Percentiles rank a stretch among this genome's conserved stretches.
These are phyloP conservation scores for Monotropa hypopitys DNA, from an alignment of 179 eudicot genomes.

Conservation along the genomic window DNA sequence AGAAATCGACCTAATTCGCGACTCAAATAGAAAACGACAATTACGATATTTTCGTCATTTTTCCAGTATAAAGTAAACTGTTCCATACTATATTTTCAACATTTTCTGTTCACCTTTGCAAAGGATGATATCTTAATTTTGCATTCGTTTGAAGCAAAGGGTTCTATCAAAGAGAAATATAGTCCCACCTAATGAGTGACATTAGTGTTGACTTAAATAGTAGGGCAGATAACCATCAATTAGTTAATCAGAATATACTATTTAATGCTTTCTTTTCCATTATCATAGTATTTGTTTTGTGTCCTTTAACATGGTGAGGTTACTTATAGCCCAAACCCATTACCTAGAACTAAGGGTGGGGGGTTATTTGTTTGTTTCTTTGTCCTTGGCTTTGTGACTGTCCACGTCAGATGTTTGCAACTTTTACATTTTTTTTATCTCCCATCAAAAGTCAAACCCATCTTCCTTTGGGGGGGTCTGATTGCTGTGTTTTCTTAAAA, in stretches of 20 bases:
- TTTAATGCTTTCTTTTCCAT: not conserved
- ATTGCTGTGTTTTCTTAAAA: too few species aligned
- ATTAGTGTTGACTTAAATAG: conserved; percentile 10
- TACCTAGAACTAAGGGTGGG: not conserved
- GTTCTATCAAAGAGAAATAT: not conserved
- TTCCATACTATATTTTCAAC: too few species aligned
- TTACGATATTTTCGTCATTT: too few species aligned
- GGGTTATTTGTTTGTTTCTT: not conserved
- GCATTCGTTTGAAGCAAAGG: conserved; percentile 1
- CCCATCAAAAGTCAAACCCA: not conserved
- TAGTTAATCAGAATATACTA: conserved; percentile 6
- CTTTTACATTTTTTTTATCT: not conserved
- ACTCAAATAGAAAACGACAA: too few species aligned
- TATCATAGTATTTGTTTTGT: not conserved
- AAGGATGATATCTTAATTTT: not conserved
- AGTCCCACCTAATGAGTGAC: conserved; percentile 15
- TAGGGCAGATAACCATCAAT: conserved; percentile 4
- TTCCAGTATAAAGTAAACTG: too few species aligned
- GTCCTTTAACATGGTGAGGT: not conserved
- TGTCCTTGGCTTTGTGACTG: not conserved
- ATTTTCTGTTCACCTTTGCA: not conserved
- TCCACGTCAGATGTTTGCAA: not conserved
- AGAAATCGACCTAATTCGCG: too few species aligned
- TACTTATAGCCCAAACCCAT: not conserved
- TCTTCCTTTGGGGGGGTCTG: not conserved